A percentile compares a stretch with the other conserved stretches of the same genome.
phyloP scores from a whole-genome alignment of 345 rosid species.

The Salix viminalis region DNA sequence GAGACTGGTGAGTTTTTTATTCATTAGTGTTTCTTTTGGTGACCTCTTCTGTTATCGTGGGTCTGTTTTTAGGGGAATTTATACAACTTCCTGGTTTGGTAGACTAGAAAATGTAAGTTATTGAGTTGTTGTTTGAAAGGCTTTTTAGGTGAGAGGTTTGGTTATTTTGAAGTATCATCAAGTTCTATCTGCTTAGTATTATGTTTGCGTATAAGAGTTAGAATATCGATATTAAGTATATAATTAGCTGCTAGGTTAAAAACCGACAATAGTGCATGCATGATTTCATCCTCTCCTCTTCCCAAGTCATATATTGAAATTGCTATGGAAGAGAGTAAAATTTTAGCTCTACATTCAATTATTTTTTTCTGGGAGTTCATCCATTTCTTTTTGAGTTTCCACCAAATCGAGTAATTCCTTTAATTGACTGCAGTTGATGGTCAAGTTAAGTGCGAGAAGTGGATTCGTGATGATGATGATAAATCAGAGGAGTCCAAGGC shows the following conservation, averaged over 20 bases:
- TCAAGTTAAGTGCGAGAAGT: slow-evolving; percentile 85
- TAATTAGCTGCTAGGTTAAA: not conserved
- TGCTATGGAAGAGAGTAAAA: not conserved
- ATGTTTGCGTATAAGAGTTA: not conserved
- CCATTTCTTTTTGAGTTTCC: not conserved
- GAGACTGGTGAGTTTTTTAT: slow-evolving; percentile 57
- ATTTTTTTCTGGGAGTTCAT: not conserved
- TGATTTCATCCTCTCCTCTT: not conserved
- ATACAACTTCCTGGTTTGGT: not conserved
- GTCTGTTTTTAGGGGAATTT: not conserved
- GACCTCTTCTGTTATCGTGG: not conserved
- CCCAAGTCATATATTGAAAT: not conserved
- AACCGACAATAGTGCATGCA: not conserved
- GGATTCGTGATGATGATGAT: slow-evolving; percentile 77
- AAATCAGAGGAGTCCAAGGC: slow-evolving; percentile 62
- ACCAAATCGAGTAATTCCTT: slow-evolving; percentile 13
- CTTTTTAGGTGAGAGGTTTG: not conserved
- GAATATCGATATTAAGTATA: not conserved
- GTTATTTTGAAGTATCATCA: not conserved
- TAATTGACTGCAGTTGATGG: slow-evolving; percentile 66
- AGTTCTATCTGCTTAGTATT: not conserved
- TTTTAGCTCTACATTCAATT: not conserved
- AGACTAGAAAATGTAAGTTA: not conserved
- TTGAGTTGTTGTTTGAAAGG: not conserved
- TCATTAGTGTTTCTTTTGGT: not conserved